A percentile compares a stretch with the other conserved stretches of the same genome.
Evolutionary conservation across 2,329 filamentous ascomycete genomes (phyloP).

Genomic region (Sporothrix curviconia): DNA sequence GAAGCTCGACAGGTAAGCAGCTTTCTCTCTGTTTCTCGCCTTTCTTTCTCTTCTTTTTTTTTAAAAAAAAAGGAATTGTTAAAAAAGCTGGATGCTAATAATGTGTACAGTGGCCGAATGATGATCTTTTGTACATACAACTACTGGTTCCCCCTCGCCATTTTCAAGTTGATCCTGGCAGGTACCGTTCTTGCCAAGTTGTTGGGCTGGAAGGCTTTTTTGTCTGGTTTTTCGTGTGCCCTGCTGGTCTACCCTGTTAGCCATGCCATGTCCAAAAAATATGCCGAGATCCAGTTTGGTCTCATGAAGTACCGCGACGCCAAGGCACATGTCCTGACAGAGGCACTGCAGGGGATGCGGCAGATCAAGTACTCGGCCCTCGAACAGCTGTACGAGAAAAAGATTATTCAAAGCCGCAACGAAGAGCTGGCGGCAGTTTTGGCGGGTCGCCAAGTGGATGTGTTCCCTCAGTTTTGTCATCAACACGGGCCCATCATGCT

Average conservation of each 20-base stretch:
- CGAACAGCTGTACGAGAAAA: conserved; percentile 30
- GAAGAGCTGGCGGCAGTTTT: conserved; percentile 31
- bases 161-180: conserved; percentile 29
- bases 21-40: too few species aligned
- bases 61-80: too few species aligned
- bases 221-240: conserved; percentile 26
- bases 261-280: conserved; percentile 26
- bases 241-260: conserved; percentile 26
- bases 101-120: conserved; percentile 23
- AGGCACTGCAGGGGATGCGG: conserved; percentile 32
- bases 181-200: conserved; percentile 27
- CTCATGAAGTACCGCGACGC: conserved; percentile 32
- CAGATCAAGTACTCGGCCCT: conserved; percentile 34
- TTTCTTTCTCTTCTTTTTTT: too few species aligned
- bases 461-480: conserved; percentile 27
- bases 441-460: conserved; percentile 27
- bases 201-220: conserved; percentile 28
- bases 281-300: conserved; percentile 27
- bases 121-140: conserved; percentile 28
- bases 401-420: conserved; percentile 29
- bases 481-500: conserved; percentile 29
- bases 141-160: conserved; percentile 29
- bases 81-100: not conserved
- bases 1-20: conserved; percentile 30
- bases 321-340: conserved; percentile 30